phyloP scores from a whole-genome alignment of 2,329 filamentous ascomycete species.

The Phialophora macrospora region DNA sequence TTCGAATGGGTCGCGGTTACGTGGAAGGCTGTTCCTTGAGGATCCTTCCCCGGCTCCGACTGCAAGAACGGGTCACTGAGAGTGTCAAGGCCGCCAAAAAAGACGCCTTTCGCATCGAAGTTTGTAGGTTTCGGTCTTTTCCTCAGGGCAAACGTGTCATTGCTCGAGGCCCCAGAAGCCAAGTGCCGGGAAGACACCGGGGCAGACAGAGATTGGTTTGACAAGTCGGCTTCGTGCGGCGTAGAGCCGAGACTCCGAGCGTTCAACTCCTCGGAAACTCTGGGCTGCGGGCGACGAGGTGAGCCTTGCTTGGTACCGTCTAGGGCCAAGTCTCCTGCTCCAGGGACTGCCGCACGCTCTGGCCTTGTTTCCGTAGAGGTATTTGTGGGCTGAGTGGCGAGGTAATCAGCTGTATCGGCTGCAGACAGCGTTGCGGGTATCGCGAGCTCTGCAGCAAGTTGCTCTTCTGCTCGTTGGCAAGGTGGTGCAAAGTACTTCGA shows the following conservation, averaged over 20 bases:
- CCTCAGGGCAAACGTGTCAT: slow-evolving; percentile 4
- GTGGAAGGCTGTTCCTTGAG: not conserved
- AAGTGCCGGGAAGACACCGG: slow-evolving; percentile 1
- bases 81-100: not conserved
- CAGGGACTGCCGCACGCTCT: not conserved
- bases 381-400: not conserved
- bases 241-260: not conserved
- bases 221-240: not conserved
- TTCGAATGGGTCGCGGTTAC: not conserved
- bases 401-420: not conserved
- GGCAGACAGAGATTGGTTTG: not conserved
- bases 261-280: not conserved
- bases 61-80: slow-evolving; percentile 4
- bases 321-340: not conserved
- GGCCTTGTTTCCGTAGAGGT: not conserved
- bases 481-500: not conserved
- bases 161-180: slow-evolving; percentile 1
- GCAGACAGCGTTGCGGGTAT: not conserved
- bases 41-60: not conserved
- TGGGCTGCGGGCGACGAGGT: not conserved
- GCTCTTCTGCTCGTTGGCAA: not conserved
- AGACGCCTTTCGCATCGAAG: not conserved
- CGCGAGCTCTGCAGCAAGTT: not conserved
- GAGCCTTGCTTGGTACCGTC: not conserved
- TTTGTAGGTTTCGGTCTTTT: not conserved